A percentile compares a stretch with the other conserved stretches of the same genome.
phyloP scores from a whole-genome alignment of 768 basidiomycete species.

The Termitomyces sp. region DNA sequence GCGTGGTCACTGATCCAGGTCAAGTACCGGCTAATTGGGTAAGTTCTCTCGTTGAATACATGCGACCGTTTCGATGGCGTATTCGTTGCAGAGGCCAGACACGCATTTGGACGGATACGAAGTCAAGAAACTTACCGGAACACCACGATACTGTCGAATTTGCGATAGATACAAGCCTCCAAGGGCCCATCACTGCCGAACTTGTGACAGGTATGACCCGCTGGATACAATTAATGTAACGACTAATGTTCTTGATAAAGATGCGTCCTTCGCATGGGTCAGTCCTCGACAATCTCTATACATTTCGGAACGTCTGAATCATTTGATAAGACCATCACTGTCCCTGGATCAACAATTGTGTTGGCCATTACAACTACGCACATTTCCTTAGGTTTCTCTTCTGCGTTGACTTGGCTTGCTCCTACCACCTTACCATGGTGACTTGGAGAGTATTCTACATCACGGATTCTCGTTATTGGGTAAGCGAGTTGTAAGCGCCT shows the following conservation, averaged over 20 bases:
- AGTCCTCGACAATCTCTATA: slow-evolving; percentile 13
- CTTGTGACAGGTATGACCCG: slow-evolving; percentile 56
- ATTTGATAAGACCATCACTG: slow-evolving; percentile 71
- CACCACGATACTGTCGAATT: slow-evolving; percentile 79
- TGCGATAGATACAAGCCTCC: slow-evolving; percentile 86
- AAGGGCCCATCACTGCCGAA: slow-evolving; percentile 87
- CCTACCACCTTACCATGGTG: slow-evolving; percentile 85
- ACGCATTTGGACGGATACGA: slow-evolving; percentile 70
- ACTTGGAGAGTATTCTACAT: slow-evolving; percentile 52
- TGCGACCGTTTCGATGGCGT: not conserved
- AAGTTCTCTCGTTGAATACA: slow-evolving; percentile 16
- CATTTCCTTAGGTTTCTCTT: slow-evolving; percentile 89
- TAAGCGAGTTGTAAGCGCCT: slow-evolving; percentile 22
- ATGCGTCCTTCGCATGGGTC: slow-evolving; percentile 89
- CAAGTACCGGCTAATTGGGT: slow-evolving; percentile 78
- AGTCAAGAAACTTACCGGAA: slow-evolving; percentile 83
- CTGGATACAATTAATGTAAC: not conserved
- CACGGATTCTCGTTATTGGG: slow-evolving; percentile 44
- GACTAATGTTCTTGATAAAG: slow-evolving; percentile 28
- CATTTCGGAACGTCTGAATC: slow-evolving; percentile 1
- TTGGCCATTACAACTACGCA: slow-evolving; percentile 89
- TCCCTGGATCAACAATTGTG: slow-evolving; percentile 92
- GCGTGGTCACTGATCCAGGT: slow-evolving; percentile 82
- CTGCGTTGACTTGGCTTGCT: slow-evolving; percentile 86
- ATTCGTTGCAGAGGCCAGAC: slow-evolving; percentile 63